phyloP scores from a whole-genome alignment of 192 early-diverging fungal genomes.

The Powellomyces hirtus region DNA sequence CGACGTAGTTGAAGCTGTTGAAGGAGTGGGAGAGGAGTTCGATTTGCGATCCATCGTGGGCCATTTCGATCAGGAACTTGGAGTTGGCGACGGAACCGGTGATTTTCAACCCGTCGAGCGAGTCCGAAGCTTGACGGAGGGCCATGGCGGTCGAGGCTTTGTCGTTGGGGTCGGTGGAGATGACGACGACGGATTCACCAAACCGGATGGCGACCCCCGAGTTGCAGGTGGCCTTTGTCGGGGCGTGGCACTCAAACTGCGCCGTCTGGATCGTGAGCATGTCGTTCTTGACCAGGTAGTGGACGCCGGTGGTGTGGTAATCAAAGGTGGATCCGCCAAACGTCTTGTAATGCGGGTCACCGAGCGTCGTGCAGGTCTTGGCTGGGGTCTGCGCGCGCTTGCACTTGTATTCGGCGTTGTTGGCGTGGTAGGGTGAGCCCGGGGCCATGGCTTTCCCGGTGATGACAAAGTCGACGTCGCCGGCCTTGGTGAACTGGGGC shows the following conservation, averaged over 20 bases:
- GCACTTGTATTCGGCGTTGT: neutral
- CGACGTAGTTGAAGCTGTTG: constrained; percentile 16
- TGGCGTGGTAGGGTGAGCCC: constrained; percentile 1
- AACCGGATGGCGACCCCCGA: constrained; percentile 15
- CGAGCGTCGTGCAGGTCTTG: constrained; percentile 7
- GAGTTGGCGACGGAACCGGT: neutral
- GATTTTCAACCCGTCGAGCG: constrained; percentile 5
- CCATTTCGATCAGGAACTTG: constrained; percentile 14
- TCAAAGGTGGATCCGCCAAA: constrained; percentile 20
- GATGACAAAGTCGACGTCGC: neutral
- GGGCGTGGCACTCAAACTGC: constrained; percentile 8
- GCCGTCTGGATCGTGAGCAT: constrained; percentile 11
- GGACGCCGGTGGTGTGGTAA: constrained; percentile 3
- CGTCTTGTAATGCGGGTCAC: constrained; percentile 27
- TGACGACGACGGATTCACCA: constrained; percentile 14
- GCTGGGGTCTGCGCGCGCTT: constrained; percentile 4
- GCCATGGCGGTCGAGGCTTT: neutral
- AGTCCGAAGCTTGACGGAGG: constrained; percentile 9
- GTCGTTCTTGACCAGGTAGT: constrained; percentile 19
- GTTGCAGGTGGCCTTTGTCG: constrained; percentile 2
- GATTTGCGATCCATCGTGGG: constrained; percentile 16
- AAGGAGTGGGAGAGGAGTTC: constrained; percentile 9
- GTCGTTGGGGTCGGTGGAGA: constrained; percentile 11
- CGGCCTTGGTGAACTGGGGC: constrained; percentile 15
- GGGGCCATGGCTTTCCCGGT: neutral